Conservation (phyloP, 352 stramenopile genomes). For the Phytophthora kernoviae region DNA sequence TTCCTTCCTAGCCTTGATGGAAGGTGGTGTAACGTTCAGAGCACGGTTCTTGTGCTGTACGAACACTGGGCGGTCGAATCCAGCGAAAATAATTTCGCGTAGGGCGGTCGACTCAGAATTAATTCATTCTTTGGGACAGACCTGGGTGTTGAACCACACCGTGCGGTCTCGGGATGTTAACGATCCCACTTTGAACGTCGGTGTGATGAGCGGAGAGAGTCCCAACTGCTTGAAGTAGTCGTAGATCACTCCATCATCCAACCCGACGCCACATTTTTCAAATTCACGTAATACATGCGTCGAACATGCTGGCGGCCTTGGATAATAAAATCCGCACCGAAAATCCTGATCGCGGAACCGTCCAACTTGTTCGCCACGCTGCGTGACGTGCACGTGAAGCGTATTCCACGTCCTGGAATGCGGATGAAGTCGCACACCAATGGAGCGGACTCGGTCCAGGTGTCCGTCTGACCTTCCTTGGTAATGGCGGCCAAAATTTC, state of each 20-base stretch:
- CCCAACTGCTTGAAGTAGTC: no score
- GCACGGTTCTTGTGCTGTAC: constrained; percentile 14
- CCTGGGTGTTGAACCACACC: constrained; percentile 3
- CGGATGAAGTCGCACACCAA: no score
- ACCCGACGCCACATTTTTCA: constrained; percentile 1
- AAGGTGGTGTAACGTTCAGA: constrained; percentile 5
- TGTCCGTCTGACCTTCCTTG: no score
- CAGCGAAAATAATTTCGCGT: constrained; percentile 4
- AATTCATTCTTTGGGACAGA: not conserved
- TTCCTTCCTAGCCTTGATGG: not conserved
- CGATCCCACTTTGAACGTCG: constrained; percentile 7
- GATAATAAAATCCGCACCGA: constrained; percentile 5
- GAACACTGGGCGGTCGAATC: constrained; percentile 6
- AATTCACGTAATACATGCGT: constrained; percentile 12
- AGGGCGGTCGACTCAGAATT: not conserved
- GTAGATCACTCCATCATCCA: constrained; percentile 8
- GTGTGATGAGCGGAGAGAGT: constrained; percentile 5
- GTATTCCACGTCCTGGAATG: no score
- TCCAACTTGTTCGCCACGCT: no score
- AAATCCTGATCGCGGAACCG: not conserved
- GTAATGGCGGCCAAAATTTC: no score
- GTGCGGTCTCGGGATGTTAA: constrained; percentile 8
- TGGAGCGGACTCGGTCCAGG: no score
- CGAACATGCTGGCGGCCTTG: constrained; percentile 8
- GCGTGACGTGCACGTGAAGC: no score